Evolutionary conservation across 2,329 filamentous ascomycete genomes (phyloP), one percentile per base, ranked within the genome.

Genomic region (Drechslerella dactyloides): DNA sequence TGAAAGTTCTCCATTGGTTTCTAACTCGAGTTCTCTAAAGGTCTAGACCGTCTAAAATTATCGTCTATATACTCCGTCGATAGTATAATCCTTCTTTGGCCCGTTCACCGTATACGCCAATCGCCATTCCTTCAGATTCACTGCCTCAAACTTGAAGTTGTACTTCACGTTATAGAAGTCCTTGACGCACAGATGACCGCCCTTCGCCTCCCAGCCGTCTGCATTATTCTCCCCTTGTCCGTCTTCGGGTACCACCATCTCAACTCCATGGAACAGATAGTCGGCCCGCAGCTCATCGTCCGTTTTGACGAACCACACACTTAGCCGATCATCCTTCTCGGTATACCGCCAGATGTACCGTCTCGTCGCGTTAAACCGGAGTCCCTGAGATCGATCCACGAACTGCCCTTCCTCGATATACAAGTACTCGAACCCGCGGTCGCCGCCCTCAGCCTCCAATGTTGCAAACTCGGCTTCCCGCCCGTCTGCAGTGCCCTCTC

Each of bases 271-370:
- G 78, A 93, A 93, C 19, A 92, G 80, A 74, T 91, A 89, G 77
- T 91, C 89, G 0, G 87, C 87, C 13, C 83, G 83, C 61, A 82
- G 81, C 15, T 82, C 79, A 74, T 90, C 87, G 15, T 89, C 59
- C 3, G 84, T 82, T 74, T 87, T 86, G 42, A 86, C 86, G 75
- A 92, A 92, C 89, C 89, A 93, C 0, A 89, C 86, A 69, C 85
- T 89, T 21, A 93, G 80, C 27, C 78, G 79, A 75, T 91, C 89
- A 0, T 77, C 80, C 8, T 65, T 75, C 74, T 88, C 86, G 50
- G 85, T 82, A 76, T 91, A 92, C 0, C 89, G 85, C 82, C 89
- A 92, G 0, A 90, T 82, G 76, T 93, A 93, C 10, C 89, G 84
- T 21, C 87, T 81, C 10, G 83, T 86, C 8, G 77, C 77, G 7